Evolutionary conservation across 805 yeast species (phyloP), one percentile per base, ranked within the genome.

Genomic region (Pichia nanzhaoensis): DNA sequence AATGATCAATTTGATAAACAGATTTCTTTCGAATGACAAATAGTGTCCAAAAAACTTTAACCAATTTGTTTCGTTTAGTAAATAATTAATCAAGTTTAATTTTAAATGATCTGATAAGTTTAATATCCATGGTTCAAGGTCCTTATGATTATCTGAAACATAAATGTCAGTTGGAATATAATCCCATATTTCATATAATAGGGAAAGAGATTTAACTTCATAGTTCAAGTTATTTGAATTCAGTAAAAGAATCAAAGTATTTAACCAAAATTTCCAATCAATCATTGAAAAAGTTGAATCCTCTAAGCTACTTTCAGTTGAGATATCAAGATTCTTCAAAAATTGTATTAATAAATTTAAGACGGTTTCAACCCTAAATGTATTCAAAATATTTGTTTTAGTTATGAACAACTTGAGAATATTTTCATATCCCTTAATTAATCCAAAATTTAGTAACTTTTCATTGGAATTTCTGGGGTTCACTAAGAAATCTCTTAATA

Each of bases 191-290:
- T 85, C 83, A 65, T 79, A 86, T 44, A 87, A 59, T 45, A 80
- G 72, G 4, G 89, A 77, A 33, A 87, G 59, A 13, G 79, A 77
- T 48, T 84, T 75, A 18, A 83, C 65, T 49, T 84, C 78, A 19
- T 75, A 72, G 51, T 77, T 80, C 51, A 78, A 69, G 58, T 77
- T 84, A 37, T 77, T 78, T 7, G 87, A 77, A 7, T 67, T 56
- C n/a, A 86, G 59, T 80, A 86, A 74, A 46, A 76, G 67, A 47
- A 74, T 64, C 13, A 69, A 61, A 14, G 84, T 80, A 44, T 71
- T 68, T 6, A 82, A 60, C 95, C 95, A 87, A 56, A 88, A 86
- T 41, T 68, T 66, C 93, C 95, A 87, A 64, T 83, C 76, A 20
- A 85, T 27, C 18, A 45, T 21, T 9, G 37, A 30, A 12, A 33